Evolutionary conservation across 2,329 filamentous ascomycete genomes (phyloP).

Genomic region (Alternaria gaisen): DNA sequence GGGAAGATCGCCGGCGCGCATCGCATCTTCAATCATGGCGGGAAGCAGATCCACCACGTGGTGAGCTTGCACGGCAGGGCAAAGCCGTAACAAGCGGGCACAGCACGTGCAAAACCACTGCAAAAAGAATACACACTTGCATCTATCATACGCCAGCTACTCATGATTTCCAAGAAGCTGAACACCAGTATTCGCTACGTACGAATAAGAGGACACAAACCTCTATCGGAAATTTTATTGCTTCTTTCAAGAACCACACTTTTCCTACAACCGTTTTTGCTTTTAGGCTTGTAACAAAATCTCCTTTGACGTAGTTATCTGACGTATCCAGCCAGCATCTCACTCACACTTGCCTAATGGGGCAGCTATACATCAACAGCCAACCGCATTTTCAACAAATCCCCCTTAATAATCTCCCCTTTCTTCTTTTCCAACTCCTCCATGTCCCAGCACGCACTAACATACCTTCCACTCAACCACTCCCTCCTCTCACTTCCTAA

Average conservation of each 20-base stretch:
- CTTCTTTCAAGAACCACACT: not conserved
- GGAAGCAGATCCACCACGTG: not conserved
- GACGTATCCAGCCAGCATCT: not conserved
- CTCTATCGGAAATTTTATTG: not conserved
- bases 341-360: not conserved
- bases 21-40: not conserved
- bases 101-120: not conserved
- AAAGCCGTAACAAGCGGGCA: not conserved
- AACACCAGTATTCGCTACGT: not conserved
- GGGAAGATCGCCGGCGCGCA: not conserved
- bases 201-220: not conserved
- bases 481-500: slow-evolving; percentile 32
- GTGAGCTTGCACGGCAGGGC: not conserved
- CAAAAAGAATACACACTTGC: not conserved
- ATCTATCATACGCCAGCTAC: not conserved
- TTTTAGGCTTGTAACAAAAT: not conserved
- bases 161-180: not conserved
- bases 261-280: not conserved
- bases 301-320: not conserved
- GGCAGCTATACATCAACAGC: slow-evolving; percentile 13
- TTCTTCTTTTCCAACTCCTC: slow-evolving; percentile 35
- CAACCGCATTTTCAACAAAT: slow-evolving; percentile 29
- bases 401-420: slow-evolving; percentile 24
- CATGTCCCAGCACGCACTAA: slow-evolving; percentile 40
- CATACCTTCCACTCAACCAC: slow-evolving; percentile 40